phyloP scores from a whole-genome alignment of 352 stramenopile species.

The Phytopythium helicoides region DNA sequence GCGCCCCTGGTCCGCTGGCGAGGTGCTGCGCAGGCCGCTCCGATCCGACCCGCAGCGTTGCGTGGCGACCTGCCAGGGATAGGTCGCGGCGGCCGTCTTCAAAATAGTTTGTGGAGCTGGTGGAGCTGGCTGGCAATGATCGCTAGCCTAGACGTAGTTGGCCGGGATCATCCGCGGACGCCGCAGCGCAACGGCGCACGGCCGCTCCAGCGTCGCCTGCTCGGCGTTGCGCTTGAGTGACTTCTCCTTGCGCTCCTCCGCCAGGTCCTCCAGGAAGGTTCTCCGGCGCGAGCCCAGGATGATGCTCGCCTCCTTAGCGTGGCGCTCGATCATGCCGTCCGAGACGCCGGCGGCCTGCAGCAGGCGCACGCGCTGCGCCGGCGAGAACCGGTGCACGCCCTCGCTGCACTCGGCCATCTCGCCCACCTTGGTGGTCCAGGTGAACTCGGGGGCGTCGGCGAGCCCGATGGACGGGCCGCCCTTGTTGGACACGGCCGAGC shows the following conservation, averaged over 20 bases:
- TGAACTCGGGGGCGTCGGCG: constrained; percentile 44
- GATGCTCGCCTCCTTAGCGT: constrained; percentile 60
- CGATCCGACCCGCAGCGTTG: too few relatives aligned
- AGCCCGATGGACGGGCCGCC: constrained; percentile 51
- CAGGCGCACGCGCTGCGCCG: constrained; percentile 46
- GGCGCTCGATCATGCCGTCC: constrained; percentile 65
- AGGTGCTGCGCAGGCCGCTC: too few relatives aligned
- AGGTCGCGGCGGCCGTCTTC: too few relatives aligned
- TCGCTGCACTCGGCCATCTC: constrained; percentile 59
- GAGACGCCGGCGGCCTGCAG: constrained; percentile 46
- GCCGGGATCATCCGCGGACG: constrained; percentile 12
- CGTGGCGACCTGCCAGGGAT: too few relatives aligned
- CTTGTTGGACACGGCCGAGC: constrained; percentile 41
- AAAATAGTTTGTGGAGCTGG: too few relatives aligned
- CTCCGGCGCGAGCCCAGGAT: constrained; percentile 52
- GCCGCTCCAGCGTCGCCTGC: too few relatives aligned
- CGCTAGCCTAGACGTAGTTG: constrained; percentile 27
- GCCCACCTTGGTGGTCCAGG: constrained; percentile 62
- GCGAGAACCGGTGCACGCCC: constrained; percentile 25
- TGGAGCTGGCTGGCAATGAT: constrained; percentile 28
- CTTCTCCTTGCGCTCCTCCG: constrained; percentile 29
- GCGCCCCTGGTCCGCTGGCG: too few relatives aligned
- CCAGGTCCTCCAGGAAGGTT: constrained; percentile 39
- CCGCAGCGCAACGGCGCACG: constrained; percentile 1
- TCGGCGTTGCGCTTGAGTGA: constrained; percentile 36